A percentile compares a stretch with the other conserved stretches of the same genome.
phyloP scores from a whole-genome alignment of 129 eudicot genomes.

The Pseudognaphalium luteoalbum region DNA sequence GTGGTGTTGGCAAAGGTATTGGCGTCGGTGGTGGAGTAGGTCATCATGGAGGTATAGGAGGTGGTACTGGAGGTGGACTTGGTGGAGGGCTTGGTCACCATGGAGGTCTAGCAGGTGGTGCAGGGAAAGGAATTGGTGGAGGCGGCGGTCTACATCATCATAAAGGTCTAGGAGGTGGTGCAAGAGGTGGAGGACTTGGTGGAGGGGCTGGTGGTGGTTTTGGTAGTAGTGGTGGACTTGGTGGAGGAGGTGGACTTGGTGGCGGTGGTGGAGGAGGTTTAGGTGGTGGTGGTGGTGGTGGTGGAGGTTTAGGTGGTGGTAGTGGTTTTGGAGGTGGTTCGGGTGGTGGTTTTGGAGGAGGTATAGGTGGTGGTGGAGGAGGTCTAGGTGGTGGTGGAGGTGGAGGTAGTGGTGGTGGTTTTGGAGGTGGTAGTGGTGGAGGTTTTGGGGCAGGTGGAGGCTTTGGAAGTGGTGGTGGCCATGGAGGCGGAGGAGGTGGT shows the following conservation, averaged over 20 bases:
- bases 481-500: slow-evolving; percentile 26
- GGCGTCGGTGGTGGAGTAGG: slow-evolving; percentile 33
- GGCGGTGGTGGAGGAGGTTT: slow-evolving; percentile 28
- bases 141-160: slow-evolving; percentile 20
- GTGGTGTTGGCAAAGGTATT: slow-evolving; percentile 19
- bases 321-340: slow-evolving; percentile 43
- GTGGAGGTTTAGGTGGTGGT: slow-evolving; percentile 33
- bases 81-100: slow-evolving; percentile 29
- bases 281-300: slow-evolving; percentile 38
- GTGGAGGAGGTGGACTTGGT: slow-evolving; percentile 34
- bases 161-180: slow-evolving; percentile 27
- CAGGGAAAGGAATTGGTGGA: slow-evolving; percentile 18
- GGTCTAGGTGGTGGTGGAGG: slow-evolving; percentile 42
- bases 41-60: slow-evolving; percentile 33
- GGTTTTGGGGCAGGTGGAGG: slow-evolving; percentile 37
- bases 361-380: slow-evolving; percentile 28
- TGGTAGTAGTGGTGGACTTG: slow-evolving; percentile 31
- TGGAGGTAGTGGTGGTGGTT: slow-evolving; percentile 27
- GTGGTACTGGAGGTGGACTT: slow-evolving; percentile 26
- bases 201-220: slow-evolving; percentile 21
- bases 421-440: slow-evolving; percentile 19
- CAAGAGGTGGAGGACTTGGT: slow-evolving; percentile 10
- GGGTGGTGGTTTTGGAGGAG: slow-evolving; percentile 37
- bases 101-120: slow-evolving; percentile 20
- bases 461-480: slow-evolving; percentile 29